These are phyloP conservation scores for Mucor sp. DNA, from an alignment of 371 early-diverging fungal species.

Conservation along the genomic window DNA sequence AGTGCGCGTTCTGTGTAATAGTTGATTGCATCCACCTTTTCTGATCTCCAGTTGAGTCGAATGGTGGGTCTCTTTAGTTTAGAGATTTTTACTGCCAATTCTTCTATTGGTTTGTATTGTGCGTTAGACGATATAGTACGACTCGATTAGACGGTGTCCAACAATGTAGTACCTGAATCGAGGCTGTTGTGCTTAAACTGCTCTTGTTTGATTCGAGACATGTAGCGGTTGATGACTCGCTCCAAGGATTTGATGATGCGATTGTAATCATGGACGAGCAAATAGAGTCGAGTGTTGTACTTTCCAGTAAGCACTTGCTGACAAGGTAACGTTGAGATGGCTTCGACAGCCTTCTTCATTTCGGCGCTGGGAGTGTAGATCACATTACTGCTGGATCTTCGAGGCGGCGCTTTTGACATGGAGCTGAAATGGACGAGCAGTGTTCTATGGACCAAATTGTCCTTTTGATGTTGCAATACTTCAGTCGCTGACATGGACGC, in stretches of 20 bases:
- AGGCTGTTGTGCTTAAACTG: not conserved
- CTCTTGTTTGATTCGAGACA: not conserved
- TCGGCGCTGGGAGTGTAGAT: not conserved
- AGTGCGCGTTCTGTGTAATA: constrained; percentile 66
- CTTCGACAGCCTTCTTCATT: not conserved
- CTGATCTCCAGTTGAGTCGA: constrained; percentile 31
- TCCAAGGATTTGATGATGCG: constrained; percentile 5
- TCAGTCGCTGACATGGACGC: constrained; percentile 34
- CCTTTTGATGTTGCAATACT: constrained; percentile 40
- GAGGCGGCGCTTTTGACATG: not conserved
- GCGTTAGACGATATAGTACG: not conserved
- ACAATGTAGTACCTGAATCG: not conserved
- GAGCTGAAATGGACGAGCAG: constrained; percentile 10
- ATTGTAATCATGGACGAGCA: constrained; percentile 9
- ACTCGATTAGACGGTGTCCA: not conserved
- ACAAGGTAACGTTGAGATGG: not conserved
- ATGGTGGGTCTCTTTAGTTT: constrained; percentile 1
- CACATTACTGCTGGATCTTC: not conserved
- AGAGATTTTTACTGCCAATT: not conserved
- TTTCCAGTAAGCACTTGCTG: constrained; percentile 9
- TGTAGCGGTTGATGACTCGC: not conserved
- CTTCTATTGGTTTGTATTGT: not conserved
- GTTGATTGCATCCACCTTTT: constrained; percentile 71
- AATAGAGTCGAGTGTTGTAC: constrained; percentile 3
- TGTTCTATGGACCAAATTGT: constrained; percentile 15